These are phyloP conservation scores for Pueraria montana DNA, from an alignment of 306 rosid species.

Conservation along the genomic window DNA sequence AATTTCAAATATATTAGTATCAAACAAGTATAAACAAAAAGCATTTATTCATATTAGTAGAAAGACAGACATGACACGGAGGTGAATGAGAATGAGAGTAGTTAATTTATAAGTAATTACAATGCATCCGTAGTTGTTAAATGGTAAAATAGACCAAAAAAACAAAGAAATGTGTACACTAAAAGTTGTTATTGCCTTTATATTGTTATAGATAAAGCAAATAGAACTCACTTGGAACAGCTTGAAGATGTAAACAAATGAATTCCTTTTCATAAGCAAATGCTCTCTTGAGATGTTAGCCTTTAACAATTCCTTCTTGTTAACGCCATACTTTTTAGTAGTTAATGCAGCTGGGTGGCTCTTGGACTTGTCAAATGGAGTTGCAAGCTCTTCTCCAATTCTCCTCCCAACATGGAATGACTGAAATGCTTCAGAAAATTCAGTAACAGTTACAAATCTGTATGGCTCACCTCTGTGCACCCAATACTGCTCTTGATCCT, in stretches of 20 bases:
- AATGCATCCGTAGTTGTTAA: not conserved
- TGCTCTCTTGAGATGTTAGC: conserved; percentile 67
- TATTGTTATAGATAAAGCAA: not conserved
- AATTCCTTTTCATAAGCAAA: conserved; percentile 68
- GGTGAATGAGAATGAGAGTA: not conserved
- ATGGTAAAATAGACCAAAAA: not conserved
- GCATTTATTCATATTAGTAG: not conserved
- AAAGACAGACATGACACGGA: not conserved
- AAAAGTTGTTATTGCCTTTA: not conserved
- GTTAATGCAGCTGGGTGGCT: conserved; percentile 68
- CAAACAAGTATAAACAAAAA: not conserved
- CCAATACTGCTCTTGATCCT: conserved; percentile 76
- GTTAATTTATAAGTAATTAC: not conserved
- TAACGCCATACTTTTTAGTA: conserved; percentile 58
- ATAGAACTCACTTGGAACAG: conserved; percentile 52
- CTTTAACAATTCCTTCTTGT: conserved; percentile 56
- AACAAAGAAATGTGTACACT: not conserved
- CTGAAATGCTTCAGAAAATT: conserved; percentile 62
- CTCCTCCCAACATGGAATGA: conserved; percentile 59
- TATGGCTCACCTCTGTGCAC: conserved; percentile 49
- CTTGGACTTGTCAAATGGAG: conserved; percentile 62
- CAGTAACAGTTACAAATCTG: conserved; percentile 54
- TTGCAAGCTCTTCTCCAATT: conserved; percentile 52
- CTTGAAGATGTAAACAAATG: conserved; percentile 61
- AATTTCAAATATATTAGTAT: not conserved